Evolutionary conservation across 768 basidiomycete species (phyloP).

Genomic region (Collybia sp.): DNA sequence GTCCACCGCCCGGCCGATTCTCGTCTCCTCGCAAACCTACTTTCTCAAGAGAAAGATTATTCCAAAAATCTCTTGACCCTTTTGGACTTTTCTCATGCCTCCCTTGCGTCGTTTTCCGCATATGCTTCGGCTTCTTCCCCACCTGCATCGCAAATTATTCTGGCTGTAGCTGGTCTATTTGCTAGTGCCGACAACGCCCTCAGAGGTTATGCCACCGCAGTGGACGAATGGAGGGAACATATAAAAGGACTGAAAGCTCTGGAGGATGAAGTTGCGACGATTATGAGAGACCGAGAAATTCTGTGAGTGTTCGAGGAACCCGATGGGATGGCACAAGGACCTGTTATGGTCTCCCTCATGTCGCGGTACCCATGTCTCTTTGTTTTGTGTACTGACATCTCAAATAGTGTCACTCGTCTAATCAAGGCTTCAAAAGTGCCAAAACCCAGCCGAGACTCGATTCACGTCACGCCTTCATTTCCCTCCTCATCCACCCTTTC

Average conservation of each 20-base stretch:
- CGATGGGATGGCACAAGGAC: neutral
- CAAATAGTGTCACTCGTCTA: slow-evolving; percentile 64
- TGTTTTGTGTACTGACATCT: too few species aligned
- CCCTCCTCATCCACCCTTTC: slow-evolving; percentile 42
- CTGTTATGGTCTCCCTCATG: neutral
- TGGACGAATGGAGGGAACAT: slow-evolving; percentile 64
- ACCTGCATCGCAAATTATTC: slow-evolving; percentile 47
- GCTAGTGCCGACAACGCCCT: slow-evolving; percentile 68
- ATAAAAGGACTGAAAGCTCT: slow-evolving; percentile 56
- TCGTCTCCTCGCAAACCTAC: slow-evolving; percentile 63
- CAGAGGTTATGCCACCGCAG: slow-evolving; percentile 47
- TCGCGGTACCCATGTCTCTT: too few species aligned
- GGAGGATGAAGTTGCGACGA: slow-evolving; percentile 69
- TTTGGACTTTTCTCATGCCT: slow-evolving; percentile 53
- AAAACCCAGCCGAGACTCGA: slow-evolving; percentile 30
- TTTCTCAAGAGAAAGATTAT: slow-evolving; percentile 70
- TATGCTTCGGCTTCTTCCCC: slow-evolving; percentile 68
- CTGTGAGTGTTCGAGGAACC: slow-evolving; percentile 44
- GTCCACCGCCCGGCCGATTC: slow-evolving; percentile 45
- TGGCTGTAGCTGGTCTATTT: slow-evolving; percentile 53
- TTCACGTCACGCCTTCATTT: slow-evolving; percentile 23
- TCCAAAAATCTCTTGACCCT: slow-evolving; percentile 53
- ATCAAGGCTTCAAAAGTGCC: slow-evolving; percentile 69
- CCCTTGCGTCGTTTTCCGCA: slow-evolving; percentile 63
- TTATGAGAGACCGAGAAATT: slow-evolving; percentile 76